Percentiles rank a stretch among this genome's conserved stretches.
Conservation (phyloP, 2,329 filamentous ascomycete genomes). For the Pseudogymnoascus sp. region DNA sequence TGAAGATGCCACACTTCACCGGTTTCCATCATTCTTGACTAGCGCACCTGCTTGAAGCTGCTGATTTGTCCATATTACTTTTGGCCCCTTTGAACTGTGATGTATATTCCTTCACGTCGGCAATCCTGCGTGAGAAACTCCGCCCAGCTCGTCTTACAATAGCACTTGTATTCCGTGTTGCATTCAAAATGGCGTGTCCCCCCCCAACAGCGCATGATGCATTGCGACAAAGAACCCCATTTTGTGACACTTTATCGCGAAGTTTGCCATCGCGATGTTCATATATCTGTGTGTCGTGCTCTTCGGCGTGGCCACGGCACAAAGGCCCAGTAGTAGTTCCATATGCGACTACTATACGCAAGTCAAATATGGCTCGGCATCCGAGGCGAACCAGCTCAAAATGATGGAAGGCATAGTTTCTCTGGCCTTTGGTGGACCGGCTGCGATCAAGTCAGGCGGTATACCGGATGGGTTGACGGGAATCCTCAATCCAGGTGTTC, state of each 20-base stretch:
- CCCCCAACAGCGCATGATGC: not conserved
- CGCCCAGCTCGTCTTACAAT: not conserved
- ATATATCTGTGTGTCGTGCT: not conserved
- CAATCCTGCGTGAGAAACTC: not conserved
- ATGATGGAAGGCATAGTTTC: constrained; percentile 28
- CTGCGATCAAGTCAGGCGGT: constrained; percentile 12
- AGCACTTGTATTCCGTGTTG: not conserved
- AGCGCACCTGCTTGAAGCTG: not conserved
- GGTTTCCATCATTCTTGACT: not conserved
- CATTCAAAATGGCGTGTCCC: not conserved
- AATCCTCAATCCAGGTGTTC: constrained; percentile 27
- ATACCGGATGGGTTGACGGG: constrained; percentile 20
- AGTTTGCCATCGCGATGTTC: not conserved
- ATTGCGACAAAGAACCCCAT: not conserved
- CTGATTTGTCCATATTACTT: not conserved
- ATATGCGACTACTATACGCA: constrained; percentile 30
- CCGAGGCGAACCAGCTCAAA: constrained; percentile 22
- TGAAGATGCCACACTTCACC: not conserved
- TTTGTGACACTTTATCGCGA: not conserved
- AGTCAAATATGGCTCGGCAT: constrained; percentile 22
- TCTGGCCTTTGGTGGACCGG: constrained; percentile 26
- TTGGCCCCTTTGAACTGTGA: not conserved
- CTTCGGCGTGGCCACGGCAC: constrained; percentile 14
- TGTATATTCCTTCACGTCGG: not conserved
- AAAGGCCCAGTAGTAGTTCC: constrained; percentile 24